Base-by-base conservation (phyloP, 2,329 filamentous ascomycete genomes). In the Zelopaecilomyces penicillatus region DNA sequence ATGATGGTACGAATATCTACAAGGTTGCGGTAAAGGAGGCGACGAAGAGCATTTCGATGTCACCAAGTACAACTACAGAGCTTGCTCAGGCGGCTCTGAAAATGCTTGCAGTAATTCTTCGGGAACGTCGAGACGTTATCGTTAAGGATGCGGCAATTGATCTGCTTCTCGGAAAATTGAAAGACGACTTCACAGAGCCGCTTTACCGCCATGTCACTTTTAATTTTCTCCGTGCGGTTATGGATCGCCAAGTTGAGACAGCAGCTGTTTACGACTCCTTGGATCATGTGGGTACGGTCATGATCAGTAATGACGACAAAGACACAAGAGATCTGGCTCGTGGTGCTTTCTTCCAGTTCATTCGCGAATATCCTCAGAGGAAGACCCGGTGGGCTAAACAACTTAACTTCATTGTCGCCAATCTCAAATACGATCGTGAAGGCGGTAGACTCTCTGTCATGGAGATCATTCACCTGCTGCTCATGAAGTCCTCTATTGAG, bases 301-400 rank as follows among this genome's bases (percentile, higher is more conserved):
- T 97, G 90, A 85, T 98, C 45, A 95, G 86, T 37, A 97, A 97
- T 59, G 87, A 95, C 50, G 90, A 94, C 54, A 85, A 85, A 54
- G 82, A 85, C 52, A 91, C 91, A 3, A 80, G 93, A 42, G 88
- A 96, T 61, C 73, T 95, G 33, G 90, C 91, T 10, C 78, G 93
- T 45, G 88, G 88, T 19, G 85, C 88, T 10, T 98, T 94, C 65
- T 85, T 95, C 63, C 88, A 96, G 54, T 98, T 98, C 67, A 70
- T 98, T 45, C 80, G 90, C 52, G 89, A 96, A 43, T 98, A 96
- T 58, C 91, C 93, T 0, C 93, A 97, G 62, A 88, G 85, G 57
- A 90, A 89, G 64, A 85, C 82, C 50, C 78, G 93, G 10, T 94
- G 93, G 82, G 76, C 79, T 34, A 95, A 95, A 61, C 91, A 97